Base-by-base conservation (phyloP, 2,329 filamentous ascomycete genomes). In the Didymosphaeria variabile region DNA sequence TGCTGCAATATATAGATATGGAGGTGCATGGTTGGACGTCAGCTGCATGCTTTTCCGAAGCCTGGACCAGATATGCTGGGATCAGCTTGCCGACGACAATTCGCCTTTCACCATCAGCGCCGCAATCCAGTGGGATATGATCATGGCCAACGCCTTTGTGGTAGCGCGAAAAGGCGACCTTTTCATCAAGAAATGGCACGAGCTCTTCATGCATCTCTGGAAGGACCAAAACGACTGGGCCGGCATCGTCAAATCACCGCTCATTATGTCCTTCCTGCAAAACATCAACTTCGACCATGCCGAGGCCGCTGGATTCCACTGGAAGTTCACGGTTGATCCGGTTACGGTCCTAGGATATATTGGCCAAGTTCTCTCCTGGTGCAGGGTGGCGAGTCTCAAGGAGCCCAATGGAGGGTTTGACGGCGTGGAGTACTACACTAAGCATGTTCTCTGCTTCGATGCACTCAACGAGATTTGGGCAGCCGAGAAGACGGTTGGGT, bases 111-210 rank as follows among this genome's bases (percentile, higher is more conserved):
- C 72, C 29, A 69, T 81, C 9, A 67, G 72, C 13, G 62, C 63
- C 2, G 70, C 72, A 34, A 64, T 66, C 58, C 66, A 73, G 61
- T 73, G 71, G 38, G 69, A 56, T 3, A 68, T 72, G 21, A 55
- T 62, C 7, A 73, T 75, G 47, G 69, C 72, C 29, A 84, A 84
- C 55, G 78, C 80, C 51, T 83, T 84, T 61, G 75, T 84, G 13
- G 79, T 80, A 2, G 69, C 77, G 1, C 77, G 81, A 40, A 79
- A 79, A 38, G 76, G 77, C 10, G 80, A 83, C 55, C 68, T 70
- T 0, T 83, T 84, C 60, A 80, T 84, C 58, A 79, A 77, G 63
- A 67, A 74, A 70, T 59, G 83, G 70, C 71, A 73, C 34, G 60
- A 65, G 1, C 64, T 73, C 42, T 72, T 73, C 60, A 38, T 71